Evolutionary conservation across 177 flowering plant species (phyloP).

Genomic region (Vitis hybrid): DNA sequence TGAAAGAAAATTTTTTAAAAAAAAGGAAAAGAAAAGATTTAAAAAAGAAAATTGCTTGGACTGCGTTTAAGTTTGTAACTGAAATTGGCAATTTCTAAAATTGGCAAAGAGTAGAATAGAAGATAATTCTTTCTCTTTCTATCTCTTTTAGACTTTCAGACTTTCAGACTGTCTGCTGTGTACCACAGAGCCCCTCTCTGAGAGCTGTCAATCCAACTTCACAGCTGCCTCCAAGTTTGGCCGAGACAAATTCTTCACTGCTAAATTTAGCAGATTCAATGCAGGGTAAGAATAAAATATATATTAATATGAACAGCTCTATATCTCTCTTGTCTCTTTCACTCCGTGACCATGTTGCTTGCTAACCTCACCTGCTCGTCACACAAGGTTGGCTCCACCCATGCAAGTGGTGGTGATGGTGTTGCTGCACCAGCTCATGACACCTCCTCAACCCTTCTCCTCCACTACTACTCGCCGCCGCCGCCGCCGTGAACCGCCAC

Average conservation of each 20-base stretch:
- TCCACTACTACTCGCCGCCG: constrained; percentile 1
- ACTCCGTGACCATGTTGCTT: neutral
- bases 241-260: neutral
- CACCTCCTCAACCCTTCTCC: constrained; percentile 39
- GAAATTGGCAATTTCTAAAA: too few species aligned
- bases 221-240: neutral
- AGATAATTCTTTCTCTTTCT: too few species aligned
- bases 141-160: too few species aligned
- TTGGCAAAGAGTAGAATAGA: too few species aligned
- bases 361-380: constrained; percentile 23
- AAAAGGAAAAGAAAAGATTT: too few species aligned
- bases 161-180: neutral
- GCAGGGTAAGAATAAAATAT: too few species aligned
- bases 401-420: constrained; percentile 20
- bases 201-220: neutral
- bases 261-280: neutral
- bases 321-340: too few species aligned
- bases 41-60: too few species aligned
- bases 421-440: constrained; percentile 15
- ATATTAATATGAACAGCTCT: too few species aligned
- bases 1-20: too few species aligned
- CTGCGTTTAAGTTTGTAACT: too few species aligned
- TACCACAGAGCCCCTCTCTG: neutral
- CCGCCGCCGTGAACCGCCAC: constrained; percentile 21
- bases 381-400: constrained; percentile 42